Conservation (phyloP, 257 asterid species). For the Ilex aquifolium region DNA sequence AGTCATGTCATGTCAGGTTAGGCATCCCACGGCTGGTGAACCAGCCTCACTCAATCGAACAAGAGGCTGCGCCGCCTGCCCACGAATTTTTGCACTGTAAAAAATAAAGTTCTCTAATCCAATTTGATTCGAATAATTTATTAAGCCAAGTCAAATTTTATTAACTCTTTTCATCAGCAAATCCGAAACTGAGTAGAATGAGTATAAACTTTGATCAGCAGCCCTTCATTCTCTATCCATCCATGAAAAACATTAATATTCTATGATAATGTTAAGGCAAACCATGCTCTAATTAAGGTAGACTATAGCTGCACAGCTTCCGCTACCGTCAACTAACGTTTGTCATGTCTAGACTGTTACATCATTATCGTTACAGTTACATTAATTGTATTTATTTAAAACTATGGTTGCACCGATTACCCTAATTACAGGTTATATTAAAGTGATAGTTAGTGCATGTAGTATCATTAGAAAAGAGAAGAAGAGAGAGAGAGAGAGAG, state of each 20-base stretch:
- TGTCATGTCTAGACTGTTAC: constrained; percentile 7
- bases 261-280: constrained; percentile 1
- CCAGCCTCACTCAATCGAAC: too few relatives aligned
- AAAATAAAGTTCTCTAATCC: constrained; percentile 14
- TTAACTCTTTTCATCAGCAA: too few relatives aligned
- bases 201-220: not conserved
- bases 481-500: constrained; percentile 9
- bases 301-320: constrained; percentile 33
- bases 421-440: constrained; percentile 11
- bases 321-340: constrained; percentile 14
- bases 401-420: constrained; percentile 2
- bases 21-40: too few relatives aligned
- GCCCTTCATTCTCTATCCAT: constrained; percentile 12
- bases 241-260: not conserved
- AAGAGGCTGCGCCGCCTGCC: not conserved
- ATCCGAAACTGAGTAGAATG: too few relatives aligned
- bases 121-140: constrained; percentile 18
- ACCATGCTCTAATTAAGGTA: constrained; percentile 19
- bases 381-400: too few relatives aligned
- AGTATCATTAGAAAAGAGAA: not conserved
- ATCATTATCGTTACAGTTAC: not conserved
- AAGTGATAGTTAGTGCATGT: not conserved
- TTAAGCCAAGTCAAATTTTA: too few relatives aligned
- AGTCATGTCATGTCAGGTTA: too few relatives aligned
- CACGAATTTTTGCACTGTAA: constrained; percentile 8